Base-by-base conservation (phyloP, 306 rosid species). In the Lathyrus tuberosus region DNA sequence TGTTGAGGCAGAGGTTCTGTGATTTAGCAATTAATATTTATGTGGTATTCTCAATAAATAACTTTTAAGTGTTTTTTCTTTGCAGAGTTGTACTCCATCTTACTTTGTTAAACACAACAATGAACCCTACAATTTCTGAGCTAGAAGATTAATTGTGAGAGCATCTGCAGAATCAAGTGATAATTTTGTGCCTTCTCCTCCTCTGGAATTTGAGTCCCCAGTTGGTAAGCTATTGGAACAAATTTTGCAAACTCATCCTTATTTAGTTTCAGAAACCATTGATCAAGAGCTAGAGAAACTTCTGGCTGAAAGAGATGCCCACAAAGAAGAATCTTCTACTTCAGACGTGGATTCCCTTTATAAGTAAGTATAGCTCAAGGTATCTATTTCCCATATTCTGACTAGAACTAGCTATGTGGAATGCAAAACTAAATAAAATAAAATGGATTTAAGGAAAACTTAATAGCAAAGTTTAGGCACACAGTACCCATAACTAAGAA, bases 1-100 rank as follows among this genome's bases (percentile, higher is more conserved):
- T 18, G 59, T 67, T 16, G 24, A 17, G 53, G 47, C 13, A 24
- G 44, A 17, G 67, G 26, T 57, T 71, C 28, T 62, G 52, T 43
- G 57, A 43, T 78, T 43, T 51, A 46, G 47, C 64, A 38, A 66
- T 65, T 53, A 44, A 2, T 59, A 66, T 67, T 35, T 41, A 31
- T 48, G 10, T 9, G 40, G 5, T 67, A 20, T 42, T 67, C 56
- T 68, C 16, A 13, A 28, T 42, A 54, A 44, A 28, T 38, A 35
- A 15, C 18, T 74, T 13, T 48, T 14, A 48, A 1, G 6, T 44
- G 15, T 59, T 47, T 6, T 11, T 63, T 78, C 20, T 73, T 69
- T 74, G 52, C 47, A 90, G 97, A 85, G 81, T 33, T 76, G 78
- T 80, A 81, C 87, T 68, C 79, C 86, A 35, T 81, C 85, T 86